Evolutionary conservation across 371 early-diverging fungal species (phyloP).

Genomic region (Apophysomyces elegans): DNA sequence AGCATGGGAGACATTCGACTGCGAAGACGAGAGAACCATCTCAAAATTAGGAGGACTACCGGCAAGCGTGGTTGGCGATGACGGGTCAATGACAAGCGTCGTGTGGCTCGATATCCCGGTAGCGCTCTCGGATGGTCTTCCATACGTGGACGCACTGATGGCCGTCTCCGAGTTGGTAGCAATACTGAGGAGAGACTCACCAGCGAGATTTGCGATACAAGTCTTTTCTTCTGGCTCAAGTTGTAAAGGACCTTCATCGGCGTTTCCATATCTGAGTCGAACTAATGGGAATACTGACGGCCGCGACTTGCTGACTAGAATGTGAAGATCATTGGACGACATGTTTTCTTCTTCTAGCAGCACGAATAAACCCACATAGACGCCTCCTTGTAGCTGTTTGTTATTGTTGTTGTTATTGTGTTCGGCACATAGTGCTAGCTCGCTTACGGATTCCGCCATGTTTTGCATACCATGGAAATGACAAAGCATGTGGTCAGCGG

Average conservation of each 20-base stretch:
- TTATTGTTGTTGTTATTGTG: neutral
- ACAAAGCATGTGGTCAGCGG: conserved; percentile 39
- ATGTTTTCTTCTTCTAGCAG: conserved; percentile 29
- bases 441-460: conserved; percentile 20
- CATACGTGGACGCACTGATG: neutral
- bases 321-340: conserved; percentile 18
- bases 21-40: neutral
- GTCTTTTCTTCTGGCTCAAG: conserved; percentile 27
- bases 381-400: conserved; percentile 10
- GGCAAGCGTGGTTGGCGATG: conserved; percentile 11
- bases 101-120: conserved; percentile 5
- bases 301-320: conserved; percentile 35
- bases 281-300: conserved; percentile 43
- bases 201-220: conserved; percentile 24
- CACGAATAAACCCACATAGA: conserved; percentile 38
- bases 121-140: neutral
- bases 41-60: conserved; percentile 3
- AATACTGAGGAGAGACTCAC: conserved; percentile 23
- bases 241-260: conserved; percentile 8
- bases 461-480: conserved; percentile 43
- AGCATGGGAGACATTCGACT: neutral
- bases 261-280: conserved; percentile 26
- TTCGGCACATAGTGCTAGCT: neutral
- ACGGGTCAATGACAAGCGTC: neutral
- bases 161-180: neutral